Evolutionary conservation across 2,329 filamentous ascomycete species (phyloP).

Genomic region (Ophiostoma triangulosporum): DNA sequence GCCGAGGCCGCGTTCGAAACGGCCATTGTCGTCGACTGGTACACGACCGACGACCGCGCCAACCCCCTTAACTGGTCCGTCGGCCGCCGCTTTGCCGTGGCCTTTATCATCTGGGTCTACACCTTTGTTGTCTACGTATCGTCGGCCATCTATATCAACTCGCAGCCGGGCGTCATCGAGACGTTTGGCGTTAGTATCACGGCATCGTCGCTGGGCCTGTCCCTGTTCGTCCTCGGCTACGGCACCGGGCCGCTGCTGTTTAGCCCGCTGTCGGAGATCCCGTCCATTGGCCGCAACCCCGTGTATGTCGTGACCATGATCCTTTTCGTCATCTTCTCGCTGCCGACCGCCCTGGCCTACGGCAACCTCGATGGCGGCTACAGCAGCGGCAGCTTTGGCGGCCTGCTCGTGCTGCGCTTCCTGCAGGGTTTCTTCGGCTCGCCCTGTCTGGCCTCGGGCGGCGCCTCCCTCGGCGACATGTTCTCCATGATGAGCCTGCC

Average conservation of each 20-base stretch:
- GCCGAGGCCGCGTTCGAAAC: conserved; percentile 9
- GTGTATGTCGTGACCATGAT: conserved; percentile 14
- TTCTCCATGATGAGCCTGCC: conserved; percentile 43
- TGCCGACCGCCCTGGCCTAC: conserved; percentile 22
- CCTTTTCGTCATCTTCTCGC: conserved; percentile 26
- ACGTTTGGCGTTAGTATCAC: conserved; percentile 34
- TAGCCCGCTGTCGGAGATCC: conserved; percentile 27
- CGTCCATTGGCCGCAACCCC: conserved; percentile 27
- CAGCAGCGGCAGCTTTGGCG: conserved; percentile 32
- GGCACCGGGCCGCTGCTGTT: conserved; percentile 44
- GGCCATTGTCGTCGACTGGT: conserved; percentile 24
- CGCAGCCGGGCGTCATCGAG: conserved; percentile 28
- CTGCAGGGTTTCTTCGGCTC: conserved; percentile 50
- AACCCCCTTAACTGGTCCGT: conserved; percentile 38
- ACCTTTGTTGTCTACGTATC: conserved; percentile 32
- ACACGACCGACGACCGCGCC: conserved; percentile 33
- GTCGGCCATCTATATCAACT: conserved; percentile 27
- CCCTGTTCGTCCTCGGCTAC: conserved; percentile 43
- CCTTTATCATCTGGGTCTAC: conserved; percentile 30
- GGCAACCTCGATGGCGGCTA: conserved; percentile 9
- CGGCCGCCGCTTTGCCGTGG: conserved; percentile 23
- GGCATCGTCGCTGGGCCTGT: conserved; percentile 37
- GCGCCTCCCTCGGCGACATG: conserved; percentile 51
- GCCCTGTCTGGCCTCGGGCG: conserved; percentile 47
- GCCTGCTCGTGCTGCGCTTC: conserved; percentile 55